A percentile compares a stretch with the other conserved stretches of the same genome.
Conservation (phyloP, 192 early-diverging fungal genomes). For the Physocladia obscura region DNA sequence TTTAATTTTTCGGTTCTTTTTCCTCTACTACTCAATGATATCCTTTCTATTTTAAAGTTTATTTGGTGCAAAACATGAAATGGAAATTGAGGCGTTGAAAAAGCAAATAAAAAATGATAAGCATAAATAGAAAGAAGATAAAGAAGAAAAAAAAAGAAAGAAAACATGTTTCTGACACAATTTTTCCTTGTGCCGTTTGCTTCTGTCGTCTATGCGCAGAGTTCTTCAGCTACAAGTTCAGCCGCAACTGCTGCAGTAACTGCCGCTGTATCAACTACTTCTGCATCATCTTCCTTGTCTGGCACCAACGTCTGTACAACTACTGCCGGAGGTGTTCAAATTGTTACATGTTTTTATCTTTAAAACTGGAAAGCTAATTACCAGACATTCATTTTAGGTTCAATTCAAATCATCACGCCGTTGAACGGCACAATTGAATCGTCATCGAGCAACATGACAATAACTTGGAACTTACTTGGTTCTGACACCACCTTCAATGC, state of each 20-base stretch:
- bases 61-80: too few species aligned
- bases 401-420: not conserved
- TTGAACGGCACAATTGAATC: not conserved
- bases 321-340: not conserved
- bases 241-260: constrained; percentile 4
- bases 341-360: not conserved
- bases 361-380: not conserved
- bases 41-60: too few species aligned
- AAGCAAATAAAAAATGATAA: not conserved
- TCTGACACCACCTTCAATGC: constrained; percentile 1
- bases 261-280: not conserved
- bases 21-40: too few species aligned
- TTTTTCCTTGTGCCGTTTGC: too few species aligned
- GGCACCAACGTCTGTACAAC: not conserved
- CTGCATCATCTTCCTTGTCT: not conserved
- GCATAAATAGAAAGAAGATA: not conserved
- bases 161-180: too few species aligned
- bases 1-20: too few species aligned
- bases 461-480: not conserved
- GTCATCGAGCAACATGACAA: not conserved
- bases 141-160: too few species aligned
- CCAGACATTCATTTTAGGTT: not conserved
- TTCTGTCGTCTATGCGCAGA: too few species aligned
- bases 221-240: not conserved
- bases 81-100: too few species aligned